Base-by-base conservation (phyloP, 2,329 filamentous ascomycete species). In the Arthrobotrys iridis region DNA sequence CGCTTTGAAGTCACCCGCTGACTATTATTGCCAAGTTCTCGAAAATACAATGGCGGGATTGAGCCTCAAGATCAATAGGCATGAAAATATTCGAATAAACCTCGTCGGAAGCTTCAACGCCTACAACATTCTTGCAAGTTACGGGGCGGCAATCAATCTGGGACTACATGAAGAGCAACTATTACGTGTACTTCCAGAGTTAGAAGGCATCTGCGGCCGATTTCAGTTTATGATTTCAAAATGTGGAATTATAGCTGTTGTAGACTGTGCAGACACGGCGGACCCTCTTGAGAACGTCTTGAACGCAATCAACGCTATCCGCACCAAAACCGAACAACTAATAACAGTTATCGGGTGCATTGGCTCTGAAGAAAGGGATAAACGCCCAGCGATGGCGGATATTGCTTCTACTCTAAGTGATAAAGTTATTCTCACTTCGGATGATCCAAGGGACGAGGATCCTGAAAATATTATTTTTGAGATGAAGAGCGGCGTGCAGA, bases 91-190 rank as follows among this genome's bases (percentile, higher is more conserved):
- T 11, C 33, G 11, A 3, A 33, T 10, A 4, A 4, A 4, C 28
- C 52, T 58, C 33, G n/a, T 41, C 5, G 52, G 52, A 22, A 40
- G 4, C 8, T 58, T 58, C 35, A 58, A 58, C 20, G 33, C 35
- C 7, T 58, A 58, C 33, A 58, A 58, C 22, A 4, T 41, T 5
- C 33, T 58, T 2, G 35, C 52, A 24, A 41, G 22, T 10, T 41
- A 41, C 52, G 30, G 52, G 4, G 18, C 35, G 1, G 52, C 33
- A 5, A n/a, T 41, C 10, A 40, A 41, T 20, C 33, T 41, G 13
- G 35, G 35, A 40, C 22, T 58, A 20, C 2, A 40, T 10, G 35
- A 41, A 7, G 6, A 4, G 18, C 13, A 58, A 22, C 22, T 58
- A 4, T n/a, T 41, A 10, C 33, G n/a, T 7, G n/a, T 26, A 13